Evolutionary conservation across 2,329 filamentous ascomycete species (phyloP), one percentile per base, ranked within the genome.

Genomic region (Capronia epimyces): DNA sequence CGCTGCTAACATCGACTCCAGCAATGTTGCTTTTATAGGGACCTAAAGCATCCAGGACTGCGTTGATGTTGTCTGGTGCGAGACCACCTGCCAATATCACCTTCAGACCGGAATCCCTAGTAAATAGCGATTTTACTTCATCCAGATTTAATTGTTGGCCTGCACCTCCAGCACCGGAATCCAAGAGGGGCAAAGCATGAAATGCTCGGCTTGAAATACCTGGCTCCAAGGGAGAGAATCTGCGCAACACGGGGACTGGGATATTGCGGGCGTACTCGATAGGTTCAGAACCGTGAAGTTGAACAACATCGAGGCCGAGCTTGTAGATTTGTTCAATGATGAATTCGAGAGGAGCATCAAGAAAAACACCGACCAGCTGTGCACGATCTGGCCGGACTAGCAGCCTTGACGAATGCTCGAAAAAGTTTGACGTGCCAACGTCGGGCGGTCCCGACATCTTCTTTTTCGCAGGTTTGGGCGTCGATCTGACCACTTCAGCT

Each of bases 1-100:
- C 94, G 64, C 88, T 95, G 68, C 89, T 95, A 16, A 95, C 88
- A 72, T 98, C 93, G 2, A 98, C 86, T 1, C 85, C 90, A 27
- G 89, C 73, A 10, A 96, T 80, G 53, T 83, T 80, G 8, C 74
- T 74, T 21, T 75, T 74, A 8, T 80, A 66, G 5, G 78, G 73
- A 0, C 82, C 84, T 13, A 91, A 71, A 12, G 78, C 76, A 18
- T 75, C 71, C 15, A 98, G 72, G 6, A 80, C 77, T 3, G 80
- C 74, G 1, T 73, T 73, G 3, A 98, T 86, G 63, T 96, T 98
- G 2, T 84, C 81, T 1, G 88, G 82, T 53, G 82, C 82, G 49
- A 98, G 66, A 0, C 93, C 94, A 10, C 93, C 93, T 7, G 94
- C 94, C 39, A 98, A 74, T 53, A 97, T 72, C 3, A 95, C 75